phyloP scores from a whole-genome alignment of 1,139 yeast species.

The Pichia sorboxylosa region DNA sequence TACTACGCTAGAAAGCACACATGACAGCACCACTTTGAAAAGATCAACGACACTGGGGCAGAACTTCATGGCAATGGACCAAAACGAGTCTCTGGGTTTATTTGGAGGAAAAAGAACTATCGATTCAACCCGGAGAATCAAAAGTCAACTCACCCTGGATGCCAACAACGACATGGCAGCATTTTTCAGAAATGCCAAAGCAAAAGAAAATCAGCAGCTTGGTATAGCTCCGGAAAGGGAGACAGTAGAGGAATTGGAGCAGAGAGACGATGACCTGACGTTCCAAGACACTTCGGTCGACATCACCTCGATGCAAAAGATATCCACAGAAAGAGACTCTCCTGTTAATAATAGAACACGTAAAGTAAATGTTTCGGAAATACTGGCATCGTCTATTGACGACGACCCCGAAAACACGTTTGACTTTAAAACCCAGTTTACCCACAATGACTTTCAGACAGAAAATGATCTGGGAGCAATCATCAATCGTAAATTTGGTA shows the following conservation, averaged over 20 bases:
- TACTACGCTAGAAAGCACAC: background rate
- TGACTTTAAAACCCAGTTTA: conserved; percentile 7
- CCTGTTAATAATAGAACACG: conserved; percentile 12
- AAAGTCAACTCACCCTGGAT: conserved; percentile 9
- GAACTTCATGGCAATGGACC: too few relatives aligned
- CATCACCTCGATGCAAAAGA: conserved; percentile 11
- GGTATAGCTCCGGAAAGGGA: conserved; percentile 3
- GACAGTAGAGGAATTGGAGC: background rate
- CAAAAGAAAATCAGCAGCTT: conserved; percentile 7
- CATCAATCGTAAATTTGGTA: conserved; percentile 3
- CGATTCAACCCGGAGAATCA: conserved; percentile 3
- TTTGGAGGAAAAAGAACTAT: too few relatives aligned
- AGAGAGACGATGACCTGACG: conserved; percentile 5
- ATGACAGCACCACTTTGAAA: conserved; percentile 7
- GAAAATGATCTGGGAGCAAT: conserved; percentile 6
- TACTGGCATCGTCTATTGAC: conserved; percentile 9
- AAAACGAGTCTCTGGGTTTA: too few relatives aligned
- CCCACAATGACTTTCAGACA: background rate
- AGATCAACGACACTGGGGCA: conserved; percentile 7
- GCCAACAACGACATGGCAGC: conserved; percentile 9
- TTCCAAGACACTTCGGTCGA: conserved; percentile 4
- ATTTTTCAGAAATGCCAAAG: conserved; percentile 10
- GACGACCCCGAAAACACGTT: conserved; percentile 11
- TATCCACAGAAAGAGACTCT: conserved; percentile 18
- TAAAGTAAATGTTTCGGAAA: conserved; percentile 8